Evolutionary conservation across 345 rosid genomes (phyloP), one percentile per base, ranked within the genome.

Genomic region (Boechera divaricarpa): DNA sequence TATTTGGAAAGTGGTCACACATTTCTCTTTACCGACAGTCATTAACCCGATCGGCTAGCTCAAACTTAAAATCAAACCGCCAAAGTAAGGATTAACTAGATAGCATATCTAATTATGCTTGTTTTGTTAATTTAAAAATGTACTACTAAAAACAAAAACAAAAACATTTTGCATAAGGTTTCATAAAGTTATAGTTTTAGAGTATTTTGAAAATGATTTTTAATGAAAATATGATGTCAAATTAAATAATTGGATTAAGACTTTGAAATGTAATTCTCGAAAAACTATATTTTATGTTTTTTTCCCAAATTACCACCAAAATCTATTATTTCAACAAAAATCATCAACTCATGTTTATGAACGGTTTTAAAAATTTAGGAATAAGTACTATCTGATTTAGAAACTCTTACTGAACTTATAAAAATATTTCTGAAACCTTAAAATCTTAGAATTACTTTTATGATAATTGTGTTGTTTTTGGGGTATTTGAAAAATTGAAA

Each of bases 1-100:
- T 10, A 70, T 63, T 47, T 63, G 60, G 67, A 55, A 76, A 69
- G 70, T 62, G 64, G 75, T 76, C 80, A 70, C 71, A 63, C 63
- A 39, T 60, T 63, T 77, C 66, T 45, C 66, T 55, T 69, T 41
- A 53, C 75, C 70, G 59, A 26, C 12, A 69, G 41, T 67, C 13
- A 12, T 31, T 49, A 51, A 60, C 69, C 68, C 52, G 60, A 63
- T 36, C 54, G 54, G 33, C 53, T 75, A 49, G 29, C 26, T 67
- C 49, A 1, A 67, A 28, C 41, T 5, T 59, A 5, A 33, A 21
- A 56, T 16, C 15, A 57, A 31, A 11, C 42, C 21, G 33, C 29
- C 21, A 31, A 39, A 48, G 7, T 67, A 18, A 67, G 4, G n/a
- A 33, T 56, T 65, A 21, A 33, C 29, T 35, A 45, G 13, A 55